Conservation (phyloP, 495 filamentous ascomycete species). For the Talaromyces adpressus region DNA sequence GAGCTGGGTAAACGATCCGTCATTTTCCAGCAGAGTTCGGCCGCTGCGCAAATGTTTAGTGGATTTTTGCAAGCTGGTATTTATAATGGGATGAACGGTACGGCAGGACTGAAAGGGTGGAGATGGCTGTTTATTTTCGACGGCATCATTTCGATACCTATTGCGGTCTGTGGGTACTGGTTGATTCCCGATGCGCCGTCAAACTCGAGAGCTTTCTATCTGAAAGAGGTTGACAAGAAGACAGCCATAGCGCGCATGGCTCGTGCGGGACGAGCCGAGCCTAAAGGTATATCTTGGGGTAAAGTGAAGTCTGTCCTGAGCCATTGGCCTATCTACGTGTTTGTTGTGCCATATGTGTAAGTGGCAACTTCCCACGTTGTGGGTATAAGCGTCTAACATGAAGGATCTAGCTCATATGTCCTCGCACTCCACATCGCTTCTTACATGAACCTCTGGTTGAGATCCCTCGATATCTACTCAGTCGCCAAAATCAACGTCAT, state of each 20-base stretch:
- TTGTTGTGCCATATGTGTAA: conserved; percentile 5
- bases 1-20: conserved; percentile 29
- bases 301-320: conserved; percentile 17
- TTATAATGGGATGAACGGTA: conserved; percentile 34
- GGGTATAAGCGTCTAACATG: background rate
- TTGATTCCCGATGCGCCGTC: conserved; percentile 21
- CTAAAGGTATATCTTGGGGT: conserved; percentile 1
- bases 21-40: conserved; percentile 25
- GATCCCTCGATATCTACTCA: conserved; percentile 7
- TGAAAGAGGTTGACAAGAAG: conserved; percentile 19
- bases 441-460: conserved; percentile 27
- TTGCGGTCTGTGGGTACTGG: conserved; percentile 21
- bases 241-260: conserved; percentile 29
- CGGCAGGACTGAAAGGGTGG: conserved; percentile 27
- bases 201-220: conserved; percentile 19
- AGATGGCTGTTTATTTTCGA: conserved; percentile 44
- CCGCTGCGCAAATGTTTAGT: conserved; percentile 35
- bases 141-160: conserved; percentile 38
- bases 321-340: conserved; percentile 13
- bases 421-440: conserved; percentile 1
- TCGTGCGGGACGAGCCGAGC: conserved; percentile 29
- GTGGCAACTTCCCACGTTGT: background rate
- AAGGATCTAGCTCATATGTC: conserved; percentile 1
- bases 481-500: conserved; percentile 28
- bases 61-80: conserved; percentile 43